These are phyloP conservation scores for Senecio squalidus DNA, from an alignment of 140 eudicot genomes.

Conservation along the genomic window DNA sequence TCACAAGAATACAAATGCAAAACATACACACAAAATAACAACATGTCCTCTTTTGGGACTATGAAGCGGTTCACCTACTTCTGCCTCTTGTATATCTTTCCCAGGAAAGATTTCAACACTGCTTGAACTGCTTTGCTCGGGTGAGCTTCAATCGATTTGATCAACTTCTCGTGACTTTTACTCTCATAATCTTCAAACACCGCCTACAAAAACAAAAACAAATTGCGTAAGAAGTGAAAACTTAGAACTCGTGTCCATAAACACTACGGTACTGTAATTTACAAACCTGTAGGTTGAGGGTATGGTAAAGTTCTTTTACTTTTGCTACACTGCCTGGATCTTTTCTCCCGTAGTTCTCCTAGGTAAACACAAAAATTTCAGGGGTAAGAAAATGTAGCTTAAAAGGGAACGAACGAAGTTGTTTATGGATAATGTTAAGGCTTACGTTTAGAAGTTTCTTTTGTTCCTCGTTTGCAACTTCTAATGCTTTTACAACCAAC, in stretches of 20 bases:
- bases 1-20: constrained; percentile 8
- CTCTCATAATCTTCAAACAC: constrained; percentile 64
- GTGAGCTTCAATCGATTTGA: constrained; percentile 56
- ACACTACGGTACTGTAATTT: background rate
- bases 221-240: constrained; percentile 4
- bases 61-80: constrained; percentile 37
- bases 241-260: background rate
- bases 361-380: background rate
- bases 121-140: constrained; percentile 64
- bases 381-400: background rate
- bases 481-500: constrained; percentile 75
- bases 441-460: constrained; percentile 55
- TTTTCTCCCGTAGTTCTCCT: constrained; percentile 73
- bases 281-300: constrained; percentile 69
- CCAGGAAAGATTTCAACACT: constrained; percentile 63
- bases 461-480: constrained; percentile 60
- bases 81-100: constrained; percentile 70
- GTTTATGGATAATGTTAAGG: too few relatives aligned
- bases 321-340: constrained; percentile 59
- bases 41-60: constrained; percentile 6
- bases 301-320: constrained; percentile 56
- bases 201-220: constrained; percentile 31
- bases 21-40: constrained; percentile 27
- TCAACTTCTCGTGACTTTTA: constrained; percentile 50
- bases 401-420: too few relatives aligned